Base-by-base conservation (phyloP, 2,329 filamentous ascomycete species). In the Ophiostoma populinum region DNA sequence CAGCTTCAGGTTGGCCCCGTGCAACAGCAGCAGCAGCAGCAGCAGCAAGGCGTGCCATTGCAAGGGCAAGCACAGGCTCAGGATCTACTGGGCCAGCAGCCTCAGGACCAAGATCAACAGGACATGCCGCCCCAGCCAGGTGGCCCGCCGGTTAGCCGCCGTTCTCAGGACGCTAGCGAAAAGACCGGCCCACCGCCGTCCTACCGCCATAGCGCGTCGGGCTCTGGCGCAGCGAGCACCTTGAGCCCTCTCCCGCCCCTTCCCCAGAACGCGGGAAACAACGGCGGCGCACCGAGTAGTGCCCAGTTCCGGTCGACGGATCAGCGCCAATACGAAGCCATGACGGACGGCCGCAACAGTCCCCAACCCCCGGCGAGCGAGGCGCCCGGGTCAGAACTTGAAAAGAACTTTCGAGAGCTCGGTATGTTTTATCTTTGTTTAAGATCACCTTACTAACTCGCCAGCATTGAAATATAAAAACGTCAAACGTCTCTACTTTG, bases 401-500 rank as follows among this genome's bases (percentile, higher is more conserved):
- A 72, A 17, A 70, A 70, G 49, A 56, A 61, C 27, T 62, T 69
- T 40, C 72, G 72, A 42, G 67, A 72, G 36, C 50, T 74, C 30
- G 51, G 68, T 73, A 60, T 43, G 62, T 54, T 24, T 39, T 40
- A n/a, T 19, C 12, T 19, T 15, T 29, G 19, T 40, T 18, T 42
- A 34, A 4, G 3, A 4, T 29, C 29, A 17, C 35, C 7, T 26
- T 22, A 20, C 13, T 22, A 17, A n/a, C 25, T 25, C 34, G 52
- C 43, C 50, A 57, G 44, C 36, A 50, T 74, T 73, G 45, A 98
- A 98, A 60, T 98, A 98, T 54, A 92, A 92, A 54, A 93, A 94
- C 52, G 87, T 98, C 39, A 98, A 98, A 62, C 76, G 85, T 37
- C 80, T 94, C 48, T 98, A 94, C 53, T 95, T 95, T 54, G 90